These are phyloP conservation scores for Ogataea haglerorum DNA, from an alignment of 805 yeast species.

Conservation along the genomic window DNA sequence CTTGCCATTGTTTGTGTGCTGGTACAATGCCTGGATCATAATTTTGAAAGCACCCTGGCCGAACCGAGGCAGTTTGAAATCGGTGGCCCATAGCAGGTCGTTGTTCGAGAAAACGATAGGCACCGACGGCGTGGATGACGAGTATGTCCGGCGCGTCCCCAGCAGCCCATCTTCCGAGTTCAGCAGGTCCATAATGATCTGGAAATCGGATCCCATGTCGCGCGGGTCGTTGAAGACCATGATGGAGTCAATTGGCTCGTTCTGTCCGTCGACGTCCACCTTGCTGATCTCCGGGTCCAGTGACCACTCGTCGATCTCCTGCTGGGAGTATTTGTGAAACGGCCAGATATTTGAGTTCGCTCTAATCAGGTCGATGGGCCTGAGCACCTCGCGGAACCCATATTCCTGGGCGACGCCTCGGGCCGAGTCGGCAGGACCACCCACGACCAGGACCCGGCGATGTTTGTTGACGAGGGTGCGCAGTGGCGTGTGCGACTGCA, in stretches of 20 bases:
- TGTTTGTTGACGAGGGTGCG: slow-evolving; percentile 51
- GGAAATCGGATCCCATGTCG: slow-evolving; percentile 83
- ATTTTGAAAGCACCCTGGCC: slow-evolving; percentile 89
- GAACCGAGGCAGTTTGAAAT: slow-evolving; percentile 70
- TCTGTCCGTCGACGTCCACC: slow-evolving; percentile 27
- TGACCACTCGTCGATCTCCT: slow-evolving; percentile 43
- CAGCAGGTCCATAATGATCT: slow-evolving; percentile 68
- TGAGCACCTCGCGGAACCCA: slow-evolving; percentile 74
- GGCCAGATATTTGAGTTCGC: slow-evolving; percentile 65
- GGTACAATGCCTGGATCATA: slow-evolving; percentile 57
- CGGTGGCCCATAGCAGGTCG: slow-evolving; percentile 87
- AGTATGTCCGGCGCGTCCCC: slow-evolving; percentile 52
- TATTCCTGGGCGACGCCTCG: slow-evolving; percentile 69
- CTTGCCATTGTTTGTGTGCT: slow-evolving; percentile 34
- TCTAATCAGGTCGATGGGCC: slow-evolving; percentile 67
- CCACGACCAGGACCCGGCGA: slow-evolving; percentile 71
- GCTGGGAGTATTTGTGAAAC: slow-evolving; percentile 51
- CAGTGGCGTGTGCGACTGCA: slow-evolving; percentile 88
- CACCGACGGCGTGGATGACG: slow-evolving; percentile 44
- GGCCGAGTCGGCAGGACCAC: slow-evolving; percentile 76
- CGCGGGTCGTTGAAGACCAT: slow-evolving; percentile 86
- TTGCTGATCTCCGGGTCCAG: slow-evolving; percentile 29
- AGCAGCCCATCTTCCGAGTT: slow-evolving; percentile 58
- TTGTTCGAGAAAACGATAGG: slow-evolving; percentile 80
- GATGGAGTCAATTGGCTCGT: slow-evolving; percentile 63